phyloP scores from a whole-genome alignment of 106 monocot species.

The Posidonia australis region DNA sequence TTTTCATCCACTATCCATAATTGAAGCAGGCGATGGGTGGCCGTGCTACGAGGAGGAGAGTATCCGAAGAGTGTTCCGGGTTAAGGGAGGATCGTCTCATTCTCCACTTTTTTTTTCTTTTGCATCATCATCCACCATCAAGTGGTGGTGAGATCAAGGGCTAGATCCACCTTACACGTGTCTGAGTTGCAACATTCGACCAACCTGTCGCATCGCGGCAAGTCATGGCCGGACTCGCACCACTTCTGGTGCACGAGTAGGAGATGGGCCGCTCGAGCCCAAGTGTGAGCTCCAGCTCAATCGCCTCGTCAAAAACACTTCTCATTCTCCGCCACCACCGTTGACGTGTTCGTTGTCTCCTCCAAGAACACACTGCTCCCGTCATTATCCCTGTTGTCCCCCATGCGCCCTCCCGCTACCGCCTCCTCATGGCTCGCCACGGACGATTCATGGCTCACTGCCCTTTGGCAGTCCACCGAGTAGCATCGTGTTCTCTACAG shows the following conservation, averaged over 20 bases:
- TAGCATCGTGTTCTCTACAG: constrained; percentile 1
- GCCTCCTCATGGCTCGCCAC: neutral
- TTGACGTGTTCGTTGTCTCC: constrained; percentile 25
- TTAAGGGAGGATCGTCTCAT: no score
- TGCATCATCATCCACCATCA: no score
- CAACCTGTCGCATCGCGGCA: no score
- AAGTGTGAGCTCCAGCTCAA: constrained; percentile 46
- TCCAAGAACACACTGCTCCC: constrained; percentile 21
- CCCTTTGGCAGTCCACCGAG: neutral
- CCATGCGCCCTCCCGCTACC: neutral
- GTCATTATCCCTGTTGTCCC: neutral
- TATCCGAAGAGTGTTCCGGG: no score
- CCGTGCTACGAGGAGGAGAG: no score
- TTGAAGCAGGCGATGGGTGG: no score
- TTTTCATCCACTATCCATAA: no score
- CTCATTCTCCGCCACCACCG: constrained; percentile 21
- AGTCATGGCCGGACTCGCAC: neutral
- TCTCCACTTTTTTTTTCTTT: no score
- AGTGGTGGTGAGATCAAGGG: no score
- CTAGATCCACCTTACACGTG: no score
- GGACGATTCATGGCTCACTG: constrained; percentile 6
- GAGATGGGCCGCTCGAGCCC: constrained; percentile 17
- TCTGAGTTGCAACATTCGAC: no score
- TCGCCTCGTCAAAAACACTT: constrained; percentile 11
- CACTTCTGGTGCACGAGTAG: neutral